phyloP scores from a whole-genome alignment of 768 basidiomycete species.

The Phanerodontia chrysosporium region DNA sequence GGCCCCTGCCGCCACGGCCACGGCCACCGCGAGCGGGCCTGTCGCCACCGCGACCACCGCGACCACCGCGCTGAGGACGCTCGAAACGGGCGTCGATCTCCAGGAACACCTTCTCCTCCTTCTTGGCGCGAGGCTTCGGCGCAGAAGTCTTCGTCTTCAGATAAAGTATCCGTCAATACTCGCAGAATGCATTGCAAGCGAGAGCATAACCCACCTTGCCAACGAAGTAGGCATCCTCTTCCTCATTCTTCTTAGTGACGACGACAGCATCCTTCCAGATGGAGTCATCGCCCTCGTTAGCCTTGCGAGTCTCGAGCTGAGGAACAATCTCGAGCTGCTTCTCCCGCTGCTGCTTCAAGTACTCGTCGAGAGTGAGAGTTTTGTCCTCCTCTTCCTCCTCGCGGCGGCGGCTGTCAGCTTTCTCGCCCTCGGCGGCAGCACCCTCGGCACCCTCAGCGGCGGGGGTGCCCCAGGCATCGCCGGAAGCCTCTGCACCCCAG shows the following conservation, averaged over 20 bases:
- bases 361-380: slow-evolving; percentile 91
- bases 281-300: slow-evolving; percentile 73
- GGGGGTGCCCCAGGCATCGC: slow-evolving; percentile 28
- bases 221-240: slow-evolving; percentile 71
- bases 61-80: slow-evolving; percentile 67
- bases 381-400: slow-evolving; percentile 89
- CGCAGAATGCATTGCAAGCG: background rate
- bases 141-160: slow-evolving; percentile 52
- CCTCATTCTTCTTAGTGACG: slow-evolving; percentile 55
- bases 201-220: slow-evolving; percentile 66
- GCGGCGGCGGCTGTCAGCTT: slow-evolving; percentile 30
- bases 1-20: slow-evolving; percentile 41
- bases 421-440: slow-evolving; percentile 27
- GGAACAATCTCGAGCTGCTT: slow-evolving; percentile 53
- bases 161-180: background rate
- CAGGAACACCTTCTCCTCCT: slow-evolving; percentile 87
- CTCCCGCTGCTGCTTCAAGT: slow-evolving; percentile 77
- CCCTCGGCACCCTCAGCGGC: slow-evolving; percentile 25
- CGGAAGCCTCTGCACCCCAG: slow-evolving; percentile 32
- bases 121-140: slow-evolving; percentile 68
- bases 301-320: slow-evolving; percentile 75
- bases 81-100: slow-evolving; percentile 91
- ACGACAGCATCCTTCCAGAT: slow-evolving; percentile 70
- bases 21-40: slow-evolving; percentile 31
- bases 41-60: slow-evolving; percentile 47